Percentiles rank a stretch among this genome's conserved stretches.
Evolutionary conservation across 495 filamentous ascomycete genomes (phyloP).

Genomic region (Neurospora sp.): DNA sequence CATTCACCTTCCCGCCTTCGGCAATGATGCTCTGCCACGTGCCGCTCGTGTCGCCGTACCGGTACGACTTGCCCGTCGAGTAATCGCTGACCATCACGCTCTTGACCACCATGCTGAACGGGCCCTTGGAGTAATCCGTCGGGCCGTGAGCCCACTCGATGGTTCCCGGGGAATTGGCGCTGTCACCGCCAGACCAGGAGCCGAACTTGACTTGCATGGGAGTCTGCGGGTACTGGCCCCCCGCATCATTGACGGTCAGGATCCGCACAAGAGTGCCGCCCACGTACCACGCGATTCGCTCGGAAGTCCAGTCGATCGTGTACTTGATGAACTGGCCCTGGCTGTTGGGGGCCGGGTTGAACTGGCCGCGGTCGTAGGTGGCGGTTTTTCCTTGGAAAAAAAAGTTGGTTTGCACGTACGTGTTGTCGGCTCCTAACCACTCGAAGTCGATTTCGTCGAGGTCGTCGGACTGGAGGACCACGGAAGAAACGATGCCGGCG

Average conservation of each 20-base stretch:
- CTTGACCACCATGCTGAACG: slow-evolving; percentile 78
- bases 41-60: slow-evolving; percentile 65
- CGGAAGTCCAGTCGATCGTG: slow-evolving; percentile 75
- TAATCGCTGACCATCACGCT: slow-evolving; percentile 74
- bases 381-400: slow-evolving; percentile 80
- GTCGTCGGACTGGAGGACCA: slow-evolving; percentile 81
- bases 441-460: slow-evolving; percentile 95
- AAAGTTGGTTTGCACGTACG: slow-evolving; percentile 78
- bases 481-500: slow-evolving; percentile 66
- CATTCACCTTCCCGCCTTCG: slow-evolving; percentile 49
- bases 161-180: slow-evolving; percentile 60
- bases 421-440: slow-evolving; percentile 57
- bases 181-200: slow-evolving; percentile 78
- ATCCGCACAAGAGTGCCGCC: slow-evolving; percentile 62
- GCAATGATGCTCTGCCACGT: slow-evolving; percentile 54
- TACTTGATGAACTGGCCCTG: slow-evolving; percentile 74
- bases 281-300: slow-evolving; percentile 72
- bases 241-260: slow-evolving; percentile 42
- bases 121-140: slow-evolving; percentile 68
- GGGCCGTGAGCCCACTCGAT: slow-evolving; percentile 79
- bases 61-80: slow-evolving; percentile 76
- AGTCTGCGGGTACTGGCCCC: slow-evolving; percentile 75
- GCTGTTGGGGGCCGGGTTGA: slow-evolving; percentile 50
- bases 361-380: slow-evolving; percentile 64
- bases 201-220: slow-evolving; percentile 83